phyloP scores from a whole-genome alignment of 257 asterid genomes.

The Solanum bukasovii region DNA sequence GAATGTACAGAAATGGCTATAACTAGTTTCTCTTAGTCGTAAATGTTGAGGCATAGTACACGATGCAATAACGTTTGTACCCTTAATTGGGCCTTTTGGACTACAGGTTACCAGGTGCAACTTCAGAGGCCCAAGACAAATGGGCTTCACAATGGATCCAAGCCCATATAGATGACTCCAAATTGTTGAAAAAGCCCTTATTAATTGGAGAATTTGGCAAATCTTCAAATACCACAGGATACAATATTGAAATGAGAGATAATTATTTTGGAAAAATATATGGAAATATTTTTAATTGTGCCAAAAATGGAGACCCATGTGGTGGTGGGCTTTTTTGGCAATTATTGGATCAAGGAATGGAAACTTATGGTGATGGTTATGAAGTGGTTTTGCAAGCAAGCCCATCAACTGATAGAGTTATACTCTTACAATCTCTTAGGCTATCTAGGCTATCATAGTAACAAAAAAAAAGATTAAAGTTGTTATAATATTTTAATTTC shows the following conservation, averaged over 20 bases:
- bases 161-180: constrained; percentile 10
- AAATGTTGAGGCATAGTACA: not conserved
- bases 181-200: constrained; percentile 6
- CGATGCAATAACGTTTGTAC: not conserved
- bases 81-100: not conserved
- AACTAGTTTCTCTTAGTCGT: not conserved
- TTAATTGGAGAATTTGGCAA: constrained; percentile 12
- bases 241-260: constrained; percentile 1
- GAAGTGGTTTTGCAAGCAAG: constrained; percentile 8
- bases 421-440: constrained; percentile 11
- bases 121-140: not conserved
- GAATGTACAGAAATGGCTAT: not conserved
- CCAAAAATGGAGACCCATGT: not conserved
- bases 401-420: constrained; percentile 12
- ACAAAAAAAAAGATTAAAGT: not conserved
- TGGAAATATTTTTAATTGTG: not conserved
- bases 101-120: not conserved
- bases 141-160: constrained; percentile 4
- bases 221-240: not conserved
- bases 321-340: not conserved
- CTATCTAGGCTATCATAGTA: not conserved
- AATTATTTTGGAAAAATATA: constrained; percentile 1
- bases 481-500: not conserved
- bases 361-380: constrained; percentile 10
- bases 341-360: constrained; percentile 14